phyloP scores from a whole-genome alignment of 108 stramenopile genomes.

The Cyclotella sp. region DNA sequence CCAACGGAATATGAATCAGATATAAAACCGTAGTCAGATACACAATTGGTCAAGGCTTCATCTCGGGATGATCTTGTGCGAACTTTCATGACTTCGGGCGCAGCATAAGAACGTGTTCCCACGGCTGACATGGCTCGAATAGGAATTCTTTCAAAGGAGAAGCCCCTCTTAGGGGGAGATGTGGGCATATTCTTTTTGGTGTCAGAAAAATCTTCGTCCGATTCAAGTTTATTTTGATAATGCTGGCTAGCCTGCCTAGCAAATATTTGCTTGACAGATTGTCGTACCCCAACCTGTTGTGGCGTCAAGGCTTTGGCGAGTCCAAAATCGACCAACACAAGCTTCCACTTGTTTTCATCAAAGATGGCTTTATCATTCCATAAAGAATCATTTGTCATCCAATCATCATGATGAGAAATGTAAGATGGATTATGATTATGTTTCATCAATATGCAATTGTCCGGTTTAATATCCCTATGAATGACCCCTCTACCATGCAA shows the following conservation, averaged over 20 bases:
- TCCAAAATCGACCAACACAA: constrained; percentile 87
- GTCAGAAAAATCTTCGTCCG: background rate
- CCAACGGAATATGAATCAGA: constrained; percentile 86
- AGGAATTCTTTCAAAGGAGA: constrained; percentile 18
- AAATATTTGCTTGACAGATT: constrained; percentile 38
- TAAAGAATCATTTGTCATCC: constrained; percentile 60
- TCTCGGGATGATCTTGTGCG: constrained; percentile 25
- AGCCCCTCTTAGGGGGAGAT: background rate
- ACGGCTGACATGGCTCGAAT: constrained; percentile 62
- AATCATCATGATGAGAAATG: constrained; percentile 60
- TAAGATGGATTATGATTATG: constrained; percentile 21
- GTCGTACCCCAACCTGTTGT: constrained; percentile 51
- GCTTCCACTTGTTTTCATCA: constrained; percentile 61
- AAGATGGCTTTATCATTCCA: constrained; percentile 74
- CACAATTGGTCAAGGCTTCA: constrained; percentile 60
- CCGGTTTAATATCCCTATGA: constrained; percentile 84
- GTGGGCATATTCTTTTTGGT: too few species aligned
- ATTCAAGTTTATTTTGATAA: background rate
- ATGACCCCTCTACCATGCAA: constrained; percentile 74
- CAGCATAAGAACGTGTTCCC: constrained; percentile 81
- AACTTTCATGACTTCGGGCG: constrained; percentile 69
- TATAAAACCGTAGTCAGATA: constrained; percentile 89
- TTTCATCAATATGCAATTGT: constrained; percentile 77
- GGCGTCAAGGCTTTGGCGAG: constrained; percentile 79
- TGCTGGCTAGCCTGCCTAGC: constrained; percentile 16